These are phyloP conservation scores for Nidularia sp. DNA, from an alignment of 768 basidiomycete genomes.

Conservation along the genomic window DNA sequence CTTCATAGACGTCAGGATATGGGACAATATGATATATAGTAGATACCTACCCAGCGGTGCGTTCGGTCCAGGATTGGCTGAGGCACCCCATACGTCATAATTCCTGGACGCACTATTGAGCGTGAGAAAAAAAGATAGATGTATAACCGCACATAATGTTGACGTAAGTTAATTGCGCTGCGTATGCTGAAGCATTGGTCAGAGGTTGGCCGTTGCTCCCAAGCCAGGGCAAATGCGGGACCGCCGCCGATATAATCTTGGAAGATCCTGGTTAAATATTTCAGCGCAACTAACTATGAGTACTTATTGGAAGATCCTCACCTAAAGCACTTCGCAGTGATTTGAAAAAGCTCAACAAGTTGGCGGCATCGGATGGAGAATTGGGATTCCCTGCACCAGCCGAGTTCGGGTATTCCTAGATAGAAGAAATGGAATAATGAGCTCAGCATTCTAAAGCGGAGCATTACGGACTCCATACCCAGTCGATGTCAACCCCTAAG, in stretches of 20 bases:
- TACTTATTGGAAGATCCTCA: not conserved
- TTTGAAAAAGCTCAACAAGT: conserved; percentile 58
- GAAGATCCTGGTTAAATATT: conserved; percentile 27
- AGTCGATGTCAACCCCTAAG: conserved; percentile 45
- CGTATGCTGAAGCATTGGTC: conserved; percentile 61
- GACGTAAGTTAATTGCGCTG: conserved; percentile 58
- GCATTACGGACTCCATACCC: conserved; percentile 27
- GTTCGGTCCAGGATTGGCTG: conserved; percentile 65
- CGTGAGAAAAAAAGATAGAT: not conserved
- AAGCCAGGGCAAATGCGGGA: conserved; percentile 65
- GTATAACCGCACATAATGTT: conserved; percentile 52
- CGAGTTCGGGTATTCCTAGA: conserved; percentile 69
- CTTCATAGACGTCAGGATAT: conserved; percentile 8
- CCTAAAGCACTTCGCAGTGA: conserved; percentile 55
- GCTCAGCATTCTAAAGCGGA: not conserved
- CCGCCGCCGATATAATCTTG: conserved; percentile 67
- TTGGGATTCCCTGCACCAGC: conserved; percentile 59
- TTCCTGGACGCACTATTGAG: conserved; percentile 47
- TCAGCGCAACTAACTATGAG: no score
- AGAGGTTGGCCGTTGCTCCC: conserved; percentile 60
- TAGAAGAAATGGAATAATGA: not conserved
- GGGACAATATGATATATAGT: no score
- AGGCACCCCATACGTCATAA: conserved; percentile 73
- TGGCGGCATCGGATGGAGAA: conserved; percentile 55
- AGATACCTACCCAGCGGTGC: conserved; percentile 50